Conservation (phyloP, 352 stramenopile species). For the Phytophthora ohioensis region DNA sequence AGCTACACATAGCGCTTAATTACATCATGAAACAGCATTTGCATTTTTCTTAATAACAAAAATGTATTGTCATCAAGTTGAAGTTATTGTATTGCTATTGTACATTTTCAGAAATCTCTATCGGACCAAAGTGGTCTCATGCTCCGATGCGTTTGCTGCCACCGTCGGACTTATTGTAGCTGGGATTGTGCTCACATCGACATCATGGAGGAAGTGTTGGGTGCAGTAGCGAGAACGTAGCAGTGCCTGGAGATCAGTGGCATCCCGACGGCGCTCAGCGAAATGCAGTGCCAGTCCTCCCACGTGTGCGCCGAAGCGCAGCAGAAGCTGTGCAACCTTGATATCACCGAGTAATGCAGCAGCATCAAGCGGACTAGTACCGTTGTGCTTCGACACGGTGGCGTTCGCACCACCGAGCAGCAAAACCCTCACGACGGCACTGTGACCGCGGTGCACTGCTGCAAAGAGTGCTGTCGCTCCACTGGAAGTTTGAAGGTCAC, state of each 20-base stretch:
- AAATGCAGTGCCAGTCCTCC: slow-evolving; percentile 77
- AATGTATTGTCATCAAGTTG: slow-evolving; percentile 9
- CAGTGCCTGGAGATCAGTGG: slow-evolving; percentile 57
- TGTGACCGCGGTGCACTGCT: slow-evolving; percentile 77
- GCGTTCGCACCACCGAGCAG: slow-evolving; percentile 62
- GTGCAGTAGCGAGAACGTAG: slow-evolving; percentile 73
- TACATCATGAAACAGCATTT: not conserved
- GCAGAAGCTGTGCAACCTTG: slow-evolving; percentile 64
- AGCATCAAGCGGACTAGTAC: slow-evolving; percentile 77
- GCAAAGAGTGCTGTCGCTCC: slow-evolving; percentile 82
- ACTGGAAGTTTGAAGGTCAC: slow-evolving; percentile 59
- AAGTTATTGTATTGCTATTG: slow-evolving; percentile 25
- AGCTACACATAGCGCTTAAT: slow-evolving; percentile 7
- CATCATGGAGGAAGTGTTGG: slow-evolving; percentile 52
- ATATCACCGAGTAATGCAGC: slow-evolving; percentile 71
- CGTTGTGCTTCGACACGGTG: slow-evolving; percentile 74
- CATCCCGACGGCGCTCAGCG: slow-evolving; percentile 72
- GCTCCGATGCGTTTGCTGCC: slow-evolving; percentile 6
- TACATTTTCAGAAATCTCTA: slow-evolving; percentile 14
- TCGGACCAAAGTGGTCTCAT: slow-evolving; percentile 27
- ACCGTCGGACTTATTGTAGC: slow-evolving; percentile 3
- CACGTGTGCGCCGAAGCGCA: slow-evolving; percentile 74
- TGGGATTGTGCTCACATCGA: slow-evolving; percentile 14
- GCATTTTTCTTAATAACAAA: slow-evolving; percentile 4
- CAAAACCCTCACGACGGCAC: slow-evolving; percentile 61